phyloP scores from a whole-genome alignment of 768 basidiomycete genomes.

The Tylopilus rubrobrunneus region DNA sequence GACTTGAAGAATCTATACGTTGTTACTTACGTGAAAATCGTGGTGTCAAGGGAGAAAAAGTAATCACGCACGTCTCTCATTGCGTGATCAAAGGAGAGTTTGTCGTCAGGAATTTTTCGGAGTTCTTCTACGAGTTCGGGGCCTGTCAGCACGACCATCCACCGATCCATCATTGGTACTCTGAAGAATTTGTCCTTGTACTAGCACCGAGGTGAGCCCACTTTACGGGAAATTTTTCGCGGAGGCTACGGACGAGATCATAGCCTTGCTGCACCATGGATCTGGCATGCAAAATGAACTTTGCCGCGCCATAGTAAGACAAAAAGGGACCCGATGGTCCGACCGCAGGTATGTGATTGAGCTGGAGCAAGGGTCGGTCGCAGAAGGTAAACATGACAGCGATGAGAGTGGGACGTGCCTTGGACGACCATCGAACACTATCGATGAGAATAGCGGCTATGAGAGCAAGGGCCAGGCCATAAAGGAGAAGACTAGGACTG shows the following conservation, averaged over 20 bases:
- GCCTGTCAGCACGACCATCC: constrained; percentile 44
- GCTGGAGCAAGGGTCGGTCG: constrained; percentile 16
- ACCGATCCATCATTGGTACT: constrained; percentile 40
- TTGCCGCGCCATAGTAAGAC: constrained; percentile 31
- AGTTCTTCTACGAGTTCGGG: constrained; percentile 46
- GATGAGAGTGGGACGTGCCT: constrained; percentile 14
- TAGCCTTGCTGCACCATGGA: constrained; percentile 37
- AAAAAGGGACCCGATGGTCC: constrained; percentile 33
- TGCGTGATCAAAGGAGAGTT: constrained; percentile 39
- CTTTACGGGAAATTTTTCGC: background rate
- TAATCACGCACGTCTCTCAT: constrained; percentile 35
- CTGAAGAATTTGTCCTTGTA: constrained; percentile 38
- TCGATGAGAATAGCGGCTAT: constrained; percentile 12
- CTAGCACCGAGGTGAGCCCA: constrained; percentile 21
- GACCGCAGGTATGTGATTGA: constrained; percentile 32
- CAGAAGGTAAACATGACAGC: background rate
- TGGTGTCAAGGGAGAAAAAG: constrained; percentile 1
- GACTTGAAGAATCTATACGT: constrained; percentile 33
- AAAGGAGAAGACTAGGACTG: constrained; percentile 19
- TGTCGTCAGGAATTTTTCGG: constrained; percentile 44
- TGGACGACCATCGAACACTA: constrained; percentile 22
- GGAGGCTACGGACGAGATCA: constrained; percentile 23
- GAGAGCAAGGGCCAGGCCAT: constrained; percentile 17
- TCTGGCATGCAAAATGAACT: constrained; percentile 30
- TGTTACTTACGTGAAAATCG: constrained; percentile 17